phyloP scores from a whole-genome alignment of 805 yeast species.

The Saccharomycopsis sp. region DNA sequence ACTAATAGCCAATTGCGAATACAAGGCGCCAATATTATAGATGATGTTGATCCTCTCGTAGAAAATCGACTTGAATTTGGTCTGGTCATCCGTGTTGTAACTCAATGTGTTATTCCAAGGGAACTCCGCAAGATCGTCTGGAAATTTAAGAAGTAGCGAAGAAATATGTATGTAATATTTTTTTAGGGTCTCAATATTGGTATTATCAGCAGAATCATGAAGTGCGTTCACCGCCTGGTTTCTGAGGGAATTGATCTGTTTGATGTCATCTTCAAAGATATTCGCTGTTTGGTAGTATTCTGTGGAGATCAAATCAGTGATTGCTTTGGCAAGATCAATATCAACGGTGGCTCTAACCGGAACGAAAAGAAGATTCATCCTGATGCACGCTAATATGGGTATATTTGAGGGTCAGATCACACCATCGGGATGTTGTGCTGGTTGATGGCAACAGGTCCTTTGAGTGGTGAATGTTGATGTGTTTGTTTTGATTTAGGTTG shows the following conservation, averaged over 20 bases:
- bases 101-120: conserved; percentile 72
- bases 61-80: conserved; percentile 39
- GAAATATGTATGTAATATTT: conserved; percentile 43
- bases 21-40: conserved; percentile 63
- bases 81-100: conserved; percentile 43
- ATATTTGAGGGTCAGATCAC: too few relatives aligned
- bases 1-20: conserved; percentile 48
- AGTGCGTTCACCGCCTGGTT: conserved; percentile 26
- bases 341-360: conserved; percentile 44
- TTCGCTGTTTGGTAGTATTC: conserved; percentile 41
- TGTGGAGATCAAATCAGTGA: conserved; percentile 39
- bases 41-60: conserved; percentile 59
- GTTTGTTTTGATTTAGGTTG: too few relatives aligned
- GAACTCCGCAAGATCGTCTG: conserved; percentile 52
- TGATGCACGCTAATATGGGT: too few relatives aligned
- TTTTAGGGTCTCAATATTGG: conserved; percentile 32
- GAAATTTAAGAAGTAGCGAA: conserved; percentile 49
- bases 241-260: conserved; percentile 39
- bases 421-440: too few relatives aligned
- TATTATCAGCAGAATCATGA: conserved; percentile 30
- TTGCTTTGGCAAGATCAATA: conserved; percentile 34
- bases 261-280: conserved; percentile 38
- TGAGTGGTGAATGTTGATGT: too few relatives aligned
- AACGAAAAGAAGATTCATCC: conserved; percentile 40
- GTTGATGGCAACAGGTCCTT: too few relatives aligned